A percentile compares a stretch with the other conserved stretches of the same genome.
Evolutionary conservation across 2,329 filamentous ascomycete species (phyloP).

Genomic region (Colletotrichum limetticola): DNA sequence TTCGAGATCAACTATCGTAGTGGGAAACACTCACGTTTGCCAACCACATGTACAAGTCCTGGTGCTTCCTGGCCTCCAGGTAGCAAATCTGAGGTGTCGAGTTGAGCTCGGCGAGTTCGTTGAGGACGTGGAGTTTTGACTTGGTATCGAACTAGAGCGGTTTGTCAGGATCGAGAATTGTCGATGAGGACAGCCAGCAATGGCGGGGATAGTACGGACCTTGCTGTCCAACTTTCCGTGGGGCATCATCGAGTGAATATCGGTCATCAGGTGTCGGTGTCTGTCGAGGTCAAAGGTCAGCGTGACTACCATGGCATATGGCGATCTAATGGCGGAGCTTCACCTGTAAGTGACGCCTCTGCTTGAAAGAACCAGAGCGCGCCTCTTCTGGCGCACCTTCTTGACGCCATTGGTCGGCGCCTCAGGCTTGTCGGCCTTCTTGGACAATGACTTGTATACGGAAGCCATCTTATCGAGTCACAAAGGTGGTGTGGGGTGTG

Average conservation of each 20-base stretch:
- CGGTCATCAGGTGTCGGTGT: conserved; percentile 92
- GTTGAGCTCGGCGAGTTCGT: not conserved
- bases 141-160: not conserved
- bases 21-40: conserved; percentile 49
- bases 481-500: not conserved
- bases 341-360: conserved; percentile 91
- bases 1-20: not conserved
- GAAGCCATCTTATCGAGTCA: conserved; percentile 66
- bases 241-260: conserved; percentile 87
- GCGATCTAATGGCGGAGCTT: not conserved
- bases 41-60: conserved; percentile 95
- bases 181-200: not conserved
- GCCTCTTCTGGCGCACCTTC: conserved; percentile 70
- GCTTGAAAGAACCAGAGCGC: conserved; percentile 91
- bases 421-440: conserved; percentile 63
- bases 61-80: conserved; percentile 93
- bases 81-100: conserved; percentile 56
- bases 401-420: conserved; percentile 57
- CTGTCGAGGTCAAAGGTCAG: conserved; percentile 55
- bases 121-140: not conserved
- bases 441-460: conserved; percentile 80
- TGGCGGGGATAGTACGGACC: not conserved
- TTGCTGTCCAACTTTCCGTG: conserved; percentile 64
- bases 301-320: not conserved
- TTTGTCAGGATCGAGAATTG: not conserved